Conservation (phyloP, 805 yeast genomes). For the Candida rishiriensis region DNA sequence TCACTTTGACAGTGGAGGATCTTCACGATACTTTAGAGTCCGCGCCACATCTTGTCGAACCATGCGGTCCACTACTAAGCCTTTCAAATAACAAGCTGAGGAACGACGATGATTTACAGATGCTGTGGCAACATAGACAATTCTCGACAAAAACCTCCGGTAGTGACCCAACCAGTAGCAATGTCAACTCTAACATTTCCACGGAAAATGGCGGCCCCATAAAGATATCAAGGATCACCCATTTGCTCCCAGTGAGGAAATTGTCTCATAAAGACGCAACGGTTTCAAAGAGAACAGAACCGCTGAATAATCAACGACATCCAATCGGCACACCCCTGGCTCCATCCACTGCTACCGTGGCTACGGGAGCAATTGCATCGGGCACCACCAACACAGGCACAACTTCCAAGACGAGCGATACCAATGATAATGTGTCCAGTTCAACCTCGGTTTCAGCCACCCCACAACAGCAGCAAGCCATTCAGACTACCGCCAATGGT, state of each 20-base stretch:
- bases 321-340: neutral
- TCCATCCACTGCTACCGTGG: neutral
- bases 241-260: neutral
- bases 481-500: neutral
- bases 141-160: slow-evolving; percentile 1
- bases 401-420: neutral
- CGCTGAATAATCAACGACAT: neutral
- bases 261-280: neutral
- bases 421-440: neutral
- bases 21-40: slow-evolving; percentile 58
- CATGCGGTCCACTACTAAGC: slow-evolving; percentile 55
- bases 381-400: neutral
- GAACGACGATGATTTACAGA: slow-evolving; percentile 48
- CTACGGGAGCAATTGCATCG: neutral
- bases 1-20: slow-evolving; percentile 61
- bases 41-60: slow-evolving; percentile 65
- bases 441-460: neutral
- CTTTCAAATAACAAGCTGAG: slow-evolving; percentile 45
- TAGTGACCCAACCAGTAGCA: neutral
- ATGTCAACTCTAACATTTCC: neutral
- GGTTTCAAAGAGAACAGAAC: neutral
- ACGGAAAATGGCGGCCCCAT: neutral
- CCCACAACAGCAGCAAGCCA: neutral
- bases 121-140: slow-evolving; percentile 15
- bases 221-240: neutral